A percentile compares a stretch with the other conserved stretches of the same genome.
Conservation (phyloP, 805 yeast species). For the Allodekkera sacchari region DNA sequence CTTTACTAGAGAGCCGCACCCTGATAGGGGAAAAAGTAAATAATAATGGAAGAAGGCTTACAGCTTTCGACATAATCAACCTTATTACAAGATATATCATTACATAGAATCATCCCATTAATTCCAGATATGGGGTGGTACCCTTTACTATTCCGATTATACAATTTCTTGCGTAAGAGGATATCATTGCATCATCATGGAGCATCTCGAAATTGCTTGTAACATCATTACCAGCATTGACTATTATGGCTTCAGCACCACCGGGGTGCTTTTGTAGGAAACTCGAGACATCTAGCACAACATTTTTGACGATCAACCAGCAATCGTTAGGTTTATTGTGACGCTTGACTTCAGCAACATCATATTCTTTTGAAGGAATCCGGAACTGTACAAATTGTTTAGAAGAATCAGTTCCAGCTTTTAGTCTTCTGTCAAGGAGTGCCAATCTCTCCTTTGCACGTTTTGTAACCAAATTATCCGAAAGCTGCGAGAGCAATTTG, state of each 20-base stretch:
- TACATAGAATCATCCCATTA: conserved; percentile 1
- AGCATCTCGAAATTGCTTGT: conserved; percentile 49
- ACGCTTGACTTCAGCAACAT: conserved; percentile 36
- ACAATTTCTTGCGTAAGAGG: conserved; percentile 37
- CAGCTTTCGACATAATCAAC: too few relatives aligned
- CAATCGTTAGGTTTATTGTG: conserved; percentile 40
- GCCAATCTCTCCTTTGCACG: conserved; percentile 6
- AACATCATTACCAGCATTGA: conserved; percentile 67
- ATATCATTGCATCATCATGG: conserved; percentile 48
- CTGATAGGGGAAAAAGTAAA: too few relatives aligned
- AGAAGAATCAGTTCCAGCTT: too few relatives aligned
- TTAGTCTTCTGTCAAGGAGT: conserved; percentile 7
- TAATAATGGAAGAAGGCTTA: too few relatives aligned
- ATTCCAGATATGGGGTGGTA: conserved; percentile 31
- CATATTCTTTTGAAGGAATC: conserved; percentile 41
- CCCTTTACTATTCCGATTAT: conserved; percentile 49
- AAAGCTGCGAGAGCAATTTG: conserved; percentile 14
- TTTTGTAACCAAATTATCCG: neutral
- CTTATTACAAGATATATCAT: too few relatives aligned
- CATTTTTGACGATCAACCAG: conserved; percentile 47
- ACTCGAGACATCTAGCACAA: conserved; percentile 38
- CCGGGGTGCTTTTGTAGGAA: conserved; percentile 54
- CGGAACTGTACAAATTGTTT: conserved; percentile 17
- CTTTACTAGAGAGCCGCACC: too few relatives aligned
- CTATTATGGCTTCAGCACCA: conserved; percentile 66